phyloP scores from a whole-genome alignment of 176 grass and related monocot species.

The Eleusine coracana region DNA sequence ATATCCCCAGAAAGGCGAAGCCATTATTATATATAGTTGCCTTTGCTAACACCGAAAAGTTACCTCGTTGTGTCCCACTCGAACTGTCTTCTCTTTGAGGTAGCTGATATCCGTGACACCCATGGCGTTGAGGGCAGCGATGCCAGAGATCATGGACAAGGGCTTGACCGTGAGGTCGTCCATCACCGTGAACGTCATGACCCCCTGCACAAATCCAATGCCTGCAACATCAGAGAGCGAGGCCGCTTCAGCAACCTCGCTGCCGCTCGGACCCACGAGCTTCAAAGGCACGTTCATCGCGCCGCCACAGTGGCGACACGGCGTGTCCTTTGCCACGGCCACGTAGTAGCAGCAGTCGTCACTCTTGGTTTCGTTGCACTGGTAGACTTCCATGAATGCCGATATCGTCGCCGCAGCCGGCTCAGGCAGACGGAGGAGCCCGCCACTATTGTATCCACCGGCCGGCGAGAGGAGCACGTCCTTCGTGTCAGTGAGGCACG shows the following conservation, averaged over 20 bases:
- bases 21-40: no score
- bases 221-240: no score
- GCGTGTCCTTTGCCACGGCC: no score
- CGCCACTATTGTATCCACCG: not conserved
- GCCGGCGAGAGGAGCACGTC: not conserved
- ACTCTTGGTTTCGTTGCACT: no score
- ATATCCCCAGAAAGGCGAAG: no score
- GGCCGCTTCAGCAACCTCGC: no score
- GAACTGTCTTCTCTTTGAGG: conserved; percentile 42
- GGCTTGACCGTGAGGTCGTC: conserved; percentile 14
- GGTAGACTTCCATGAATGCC: no score
- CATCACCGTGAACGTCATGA: no score
- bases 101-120: conserved; percentile 20
- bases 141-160: conserved; percentile 48
- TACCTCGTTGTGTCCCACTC: conserved; percentile 25
- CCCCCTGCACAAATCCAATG: no score
- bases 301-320: no score
- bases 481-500: not conserved
- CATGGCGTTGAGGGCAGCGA: conserved; percentile 37
- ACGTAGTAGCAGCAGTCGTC: no score
- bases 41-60: no score
- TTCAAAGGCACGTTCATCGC: not conserved
- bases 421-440: not conserved
- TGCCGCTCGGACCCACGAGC: not conserved
- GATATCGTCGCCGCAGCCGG: not conserved